These are phyloP conservation scores for Rubroboletus satanas DNA, from an alignment of 768 basidiomycete genomes.

Conservation along the genomic window DNA sequence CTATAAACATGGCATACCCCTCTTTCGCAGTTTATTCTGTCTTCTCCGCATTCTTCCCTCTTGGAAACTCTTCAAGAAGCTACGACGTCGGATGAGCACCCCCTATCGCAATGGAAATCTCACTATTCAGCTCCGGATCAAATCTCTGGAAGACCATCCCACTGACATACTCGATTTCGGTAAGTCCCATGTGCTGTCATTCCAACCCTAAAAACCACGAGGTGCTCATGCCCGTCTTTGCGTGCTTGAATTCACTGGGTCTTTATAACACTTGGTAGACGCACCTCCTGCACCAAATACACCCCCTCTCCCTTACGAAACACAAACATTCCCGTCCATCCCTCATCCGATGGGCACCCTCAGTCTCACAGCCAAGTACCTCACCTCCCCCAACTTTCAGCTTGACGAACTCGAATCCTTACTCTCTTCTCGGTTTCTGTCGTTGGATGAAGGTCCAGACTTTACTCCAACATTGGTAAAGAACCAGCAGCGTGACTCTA, in stretches of 20 bases:
- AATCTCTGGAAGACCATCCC: constrained; percentile 31
- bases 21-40: constrained; percentile 71
- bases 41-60: constrained; percentile 70
- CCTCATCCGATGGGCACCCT: constrained; percentile 67
- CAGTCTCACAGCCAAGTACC: constrained; percentile 58
- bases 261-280: constrained; percentile 29
- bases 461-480: constrained; percentile 72
- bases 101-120: constrained; percentile 42
- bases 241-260: constrained; percentile 2
- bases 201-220: constrained; percentile 27
- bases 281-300: constrained; percentile 37
- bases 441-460: constrained; percentile 58
- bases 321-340: constrained; percentile 61
- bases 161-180: constrained; percentile 36
- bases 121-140: constrained; percentile 46
- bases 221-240: constrained; percentile 31
- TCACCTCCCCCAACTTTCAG: constrained; percentile 64
- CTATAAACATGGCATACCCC: constrained; percentile 81
- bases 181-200: constrained; percentile 29
- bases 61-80: constrained; percentile 67
- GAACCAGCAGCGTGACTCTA: constrained; percentile 58
- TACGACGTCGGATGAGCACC: constrained; percentile 41
- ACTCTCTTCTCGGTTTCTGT: constrained; percentile 68
- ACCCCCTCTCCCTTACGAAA: constrained; percentile 44
- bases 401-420: constrained; percentile 76